These are phyloP conservation scores for Periconia digitata DNA, from an alignment of 2,329 filamentous ascomycete genomes.

Conservation along the genomic window DNA sequence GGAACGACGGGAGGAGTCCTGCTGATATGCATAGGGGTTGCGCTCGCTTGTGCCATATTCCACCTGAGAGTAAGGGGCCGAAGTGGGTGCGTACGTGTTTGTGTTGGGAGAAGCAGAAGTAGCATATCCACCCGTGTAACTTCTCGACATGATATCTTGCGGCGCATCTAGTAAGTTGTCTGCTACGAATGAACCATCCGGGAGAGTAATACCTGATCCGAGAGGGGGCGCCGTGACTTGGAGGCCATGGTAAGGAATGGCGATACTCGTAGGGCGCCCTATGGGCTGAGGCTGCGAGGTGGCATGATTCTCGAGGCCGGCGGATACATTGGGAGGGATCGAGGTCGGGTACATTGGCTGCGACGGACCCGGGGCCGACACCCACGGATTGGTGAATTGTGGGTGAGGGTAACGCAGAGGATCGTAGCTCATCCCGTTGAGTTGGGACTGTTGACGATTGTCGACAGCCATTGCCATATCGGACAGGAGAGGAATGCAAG, in stretches of 20 bases:
- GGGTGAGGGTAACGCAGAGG: constrained; percentile 70
- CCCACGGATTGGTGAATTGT: constrained; percentile 92
- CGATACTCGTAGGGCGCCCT: constrained; percentile 61
- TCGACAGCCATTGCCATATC: constrained; percentile 94
- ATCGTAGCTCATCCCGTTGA: constrained; percentile 76
- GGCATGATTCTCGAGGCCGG: constrained; percentile 27
- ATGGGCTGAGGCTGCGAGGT: constrained; percentile 61
- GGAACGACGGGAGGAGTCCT: constrained; percentile 65
- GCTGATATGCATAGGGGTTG: constrained; percentile 60
- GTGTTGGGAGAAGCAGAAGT: constrained; percentile 70
- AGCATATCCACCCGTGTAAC: constrained; percentile 67
- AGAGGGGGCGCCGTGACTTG: constrained; percentile 74
- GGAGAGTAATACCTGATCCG: constrained; percentile 67
- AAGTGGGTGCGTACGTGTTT: constrained; percentile 66
- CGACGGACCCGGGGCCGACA: constrained; percentile 59
- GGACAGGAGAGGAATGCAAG: constrained; percentile 11
- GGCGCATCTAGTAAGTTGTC: constrained; percentile 69
- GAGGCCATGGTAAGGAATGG: constrained; percentile 73
- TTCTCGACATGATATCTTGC: constrained; percentile 77
- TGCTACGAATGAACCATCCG: constrained; percentile 62
- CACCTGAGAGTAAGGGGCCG: constrained; percentile 72
- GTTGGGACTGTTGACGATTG: constrained; percentile 70
- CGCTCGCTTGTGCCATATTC: constrained; percentile 64
- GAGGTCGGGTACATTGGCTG: constrained; percentile 67
- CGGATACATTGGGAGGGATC: constrained; percentile 58